phyloP scores from a whole-genome alignment of 345 rosid species.

The Dimocarpus longan region DNA sequence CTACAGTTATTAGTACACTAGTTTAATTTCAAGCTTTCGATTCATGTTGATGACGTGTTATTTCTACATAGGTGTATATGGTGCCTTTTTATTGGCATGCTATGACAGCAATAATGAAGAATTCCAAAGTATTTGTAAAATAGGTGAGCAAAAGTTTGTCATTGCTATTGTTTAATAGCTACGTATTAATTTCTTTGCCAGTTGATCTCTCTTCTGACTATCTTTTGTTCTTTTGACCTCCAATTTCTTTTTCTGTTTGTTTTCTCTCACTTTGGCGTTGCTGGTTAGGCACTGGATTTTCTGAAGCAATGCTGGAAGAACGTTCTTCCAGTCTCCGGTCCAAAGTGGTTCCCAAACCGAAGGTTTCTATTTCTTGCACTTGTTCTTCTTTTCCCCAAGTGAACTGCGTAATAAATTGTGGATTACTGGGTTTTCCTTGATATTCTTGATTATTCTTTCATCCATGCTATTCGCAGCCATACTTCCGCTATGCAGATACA shows the following conservation, averaged over 20 bases:
- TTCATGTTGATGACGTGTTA: conserved; percentile 21
- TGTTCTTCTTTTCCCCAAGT: neutral
- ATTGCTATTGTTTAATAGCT: conserved; percentile 10
- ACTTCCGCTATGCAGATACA: conserved; percentile 67
- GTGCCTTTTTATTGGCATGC: conserved; percentile 94
- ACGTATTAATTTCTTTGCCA: conserved; percentile 1
- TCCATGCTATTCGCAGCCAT: conserved; percentile 52
- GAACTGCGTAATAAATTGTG: neutral
- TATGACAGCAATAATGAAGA: conserved; percentile 80
- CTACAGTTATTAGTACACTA: conserved; percentile 6
- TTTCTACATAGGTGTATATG: conserved; percentile 69
- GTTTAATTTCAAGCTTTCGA: neutral
- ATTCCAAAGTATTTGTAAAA: conserved; percentile 93
- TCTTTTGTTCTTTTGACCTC: neutral
- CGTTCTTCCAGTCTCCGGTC: conserved; percentile 80
- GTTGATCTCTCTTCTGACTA: conserved; percentile 1
- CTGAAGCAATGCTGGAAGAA: conserved; percentile 84
- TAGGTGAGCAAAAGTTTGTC: conserved; percentile 51
- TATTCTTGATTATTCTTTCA: conserved; percentile 13
- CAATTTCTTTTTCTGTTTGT: conserved; percentile 12
- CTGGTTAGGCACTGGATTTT: conserved; percentile 79
- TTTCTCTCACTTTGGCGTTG: conserved; percentile 9
- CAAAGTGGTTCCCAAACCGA: conserved; percentile 73
- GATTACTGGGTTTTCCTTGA: neutral
- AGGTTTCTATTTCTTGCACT: conserved; percentile 48